These are phyloP conservation scores for Collybiopsis confluens DNA, from an alignment of 768 basidiomycete genomes.

Conservation along the genomic window DNA sequence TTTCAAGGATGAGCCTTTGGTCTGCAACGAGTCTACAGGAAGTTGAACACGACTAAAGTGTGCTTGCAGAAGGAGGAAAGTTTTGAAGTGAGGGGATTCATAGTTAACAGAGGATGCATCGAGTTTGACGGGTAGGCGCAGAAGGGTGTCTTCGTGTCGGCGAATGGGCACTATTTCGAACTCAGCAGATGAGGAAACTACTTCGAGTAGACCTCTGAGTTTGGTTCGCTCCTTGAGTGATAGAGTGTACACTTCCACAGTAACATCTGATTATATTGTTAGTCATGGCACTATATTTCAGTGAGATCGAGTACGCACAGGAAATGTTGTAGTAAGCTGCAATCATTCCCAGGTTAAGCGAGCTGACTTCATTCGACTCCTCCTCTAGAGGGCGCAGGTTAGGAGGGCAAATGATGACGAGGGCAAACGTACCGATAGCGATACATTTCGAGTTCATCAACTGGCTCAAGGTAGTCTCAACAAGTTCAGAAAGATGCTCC, in stretches of 20 bases:
- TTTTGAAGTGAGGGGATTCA: slow-evolving; percentile 96
- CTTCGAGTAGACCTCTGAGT: slow-evolving; percentile 93
- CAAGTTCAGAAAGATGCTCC: slow-evolving; percentile 92
- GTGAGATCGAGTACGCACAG: slow-evolving; percentile 45
- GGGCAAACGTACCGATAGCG: slow-evolving; percentile 56
- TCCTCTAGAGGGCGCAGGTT: slow-evolving; percentile 53
- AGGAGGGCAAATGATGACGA: neutral
- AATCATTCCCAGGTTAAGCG: slow-evolving; percentile 97
- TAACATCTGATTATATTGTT: slow-evolving; percentile 61
- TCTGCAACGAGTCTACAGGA: slow-evolving; percentile 93
- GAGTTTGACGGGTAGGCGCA: slow-evolving; percentile 92
- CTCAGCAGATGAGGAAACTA: slow-evolving; percentile 94
- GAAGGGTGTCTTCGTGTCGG: slow-evolving; percentile 81
- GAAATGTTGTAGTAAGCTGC: slow-evolving; percentile 96
- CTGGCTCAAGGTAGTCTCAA: slow-evolving; percentile 89
- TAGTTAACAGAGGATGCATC: slow-evolving; percentile 64
- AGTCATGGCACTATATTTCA: neutral
- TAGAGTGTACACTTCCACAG: slow-evolving; percentile 93
- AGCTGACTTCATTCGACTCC: slow-evolving; percentile 80
- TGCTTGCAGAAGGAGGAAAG: slow-evolving; percentile 92
- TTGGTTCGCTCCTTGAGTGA: slow-evolving; percentile 96
- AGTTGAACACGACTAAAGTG: slow-evolving; percentile 93
- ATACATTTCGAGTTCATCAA: slow-evolving; percentile 95
- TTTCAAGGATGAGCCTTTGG: slow-evolving; percentile 82
- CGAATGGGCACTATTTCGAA: slow-evolving; percentile 95